Conservation (phyloP, 257 asterid species). For the Solanum commersonii region DNA sequence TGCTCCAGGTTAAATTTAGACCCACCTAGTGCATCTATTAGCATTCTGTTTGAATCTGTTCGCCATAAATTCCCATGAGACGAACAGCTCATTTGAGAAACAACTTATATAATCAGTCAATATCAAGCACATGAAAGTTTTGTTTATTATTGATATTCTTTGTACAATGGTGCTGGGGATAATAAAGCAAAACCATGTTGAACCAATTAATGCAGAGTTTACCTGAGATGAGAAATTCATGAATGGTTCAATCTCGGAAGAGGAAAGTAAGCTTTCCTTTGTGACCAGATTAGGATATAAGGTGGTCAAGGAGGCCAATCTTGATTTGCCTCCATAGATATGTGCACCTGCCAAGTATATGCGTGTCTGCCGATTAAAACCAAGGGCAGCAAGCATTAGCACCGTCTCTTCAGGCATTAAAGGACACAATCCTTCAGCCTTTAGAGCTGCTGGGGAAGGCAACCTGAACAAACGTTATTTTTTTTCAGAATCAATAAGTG, state of each 20-base stretch:
- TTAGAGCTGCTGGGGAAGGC: conserved; percentile 56
- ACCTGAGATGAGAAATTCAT: conserved; percentile 92
- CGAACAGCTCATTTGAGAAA: neutral
- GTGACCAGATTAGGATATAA: conserved; percentile 86
- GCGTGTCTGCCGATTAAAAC: conserved; percentile 78
- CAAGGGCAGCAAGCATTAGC: conserved; percentile 93
- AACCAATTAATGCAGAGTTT: neutral
- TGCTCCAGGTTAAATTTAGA: neutral
- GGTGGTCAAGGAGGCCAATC: conserved; percentile 80
- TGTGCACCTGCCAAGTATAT: conserved; percentile 93
- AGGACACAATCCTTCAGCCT: conserved; percentile 89
- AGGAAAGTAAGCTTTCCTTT: conserved; percentile 81
- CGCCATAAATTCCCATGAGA: neutral
- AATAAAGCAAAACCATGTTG: neutral
- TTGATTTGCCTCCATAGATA: conserved; percentile 80
- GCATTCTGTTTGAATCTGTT: neutral
- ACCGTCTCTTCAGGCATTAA: conserved; percentile 99
- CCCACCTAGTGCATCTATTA: neutral
- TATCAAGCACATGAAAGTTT: neutral
- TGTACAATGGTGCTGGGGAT: neutral
- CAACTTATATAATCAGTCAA: neutral
- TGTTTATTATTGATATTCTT: neutral
- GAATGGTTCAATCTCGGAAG: conserved; percentile 71
- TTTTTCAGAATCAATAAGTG: neutral
- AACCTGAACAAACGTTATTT: conserved; percentile 30